Evolutionary conservation across 1,139 yeast species (phyloP), one percentile per base, ranked within the genome.

Genomic region (Debaryomyces sp.): DNA sequence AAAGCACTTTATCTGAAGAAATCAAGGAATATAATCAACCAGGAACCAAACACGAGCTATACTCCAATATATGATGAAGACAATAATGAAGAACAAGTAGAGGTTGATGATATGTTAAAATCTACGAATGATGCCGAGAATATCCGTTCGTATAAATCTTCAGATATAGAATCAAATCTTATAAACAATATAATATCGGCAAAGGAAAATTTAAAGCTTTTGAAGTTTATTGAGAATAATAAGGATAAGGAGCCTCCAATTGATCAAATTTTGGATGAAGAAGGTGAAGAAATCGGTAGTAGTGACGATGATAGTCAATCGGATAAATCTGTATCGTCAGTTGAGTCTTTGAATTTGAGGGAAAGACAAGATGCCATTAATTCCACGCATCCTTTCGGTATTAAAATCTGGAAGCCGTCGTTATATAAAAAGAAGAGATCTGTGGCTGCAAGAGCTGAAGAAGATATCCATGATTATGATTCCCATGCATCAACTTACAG

Each of bases 341-440:
- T 82, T 23, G 97, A 91, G 62, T 87, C 96, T 1, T 85, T 89
- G 60, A 94, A 96, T n/a, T 76, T 94, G 51, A 77, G 94, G 52
- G 97, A 92, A 58, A 84, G 98, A 55, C 99, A 94, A 67, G 91
- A 89, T 56, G 99, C 99, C 4, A 95, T 94, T 64, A 94, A 94
- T 62, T 85, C 89, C 47, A 91, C 98, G 1, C 99, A 95, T 71
- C 99, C 99, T 0, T 94, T 94, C 63, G 99, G 99, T 77, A 91
- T 94, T 46, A 87, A 96, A 66, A 89, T 94, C 58, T 94, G 99
- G 99, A 94, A 94, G 63, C 99, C 99, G 1, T 97, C 99, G 2
- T 77, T 94, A 51, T 94, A 94, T 68, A 94, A 95, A 64, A 94
- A 94, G 67, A 81, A 82, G 53, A 83, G 99, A 59, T 89, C 97